Evolutionary conservation across 768 basidiomycete species (phyloP).

Genomic region (Suillus brevipes): DNA sequence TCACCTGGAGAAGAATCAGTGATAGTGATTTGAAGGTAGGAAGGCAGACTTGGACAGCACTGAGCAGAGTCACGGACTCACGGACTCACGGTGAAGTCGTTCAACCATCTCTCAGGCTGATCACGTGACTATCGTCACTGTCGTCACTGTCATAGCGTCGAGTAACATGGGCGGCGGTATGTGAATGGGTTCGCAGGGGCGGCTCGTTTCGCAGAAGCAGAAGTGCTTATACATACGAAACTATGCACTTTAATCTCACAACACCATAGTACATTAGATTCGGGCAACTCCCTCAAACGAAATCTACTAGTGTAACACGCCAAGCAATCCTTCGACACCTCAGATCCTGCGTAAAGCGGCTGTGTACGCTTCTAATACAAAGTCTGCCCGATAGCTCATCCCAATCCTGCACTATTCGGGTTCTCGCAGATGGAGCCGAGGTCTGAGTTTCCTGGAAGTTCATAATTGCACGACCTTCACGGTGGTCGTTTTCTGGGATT

Average conservation of each 20-base stretch:
- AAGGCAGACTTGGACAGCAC: too few species aligned
- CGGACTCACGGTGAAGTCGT: too few species aligned
- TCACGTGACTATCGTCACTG: too few species aligned
- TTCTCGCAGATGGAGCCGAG: background rate
- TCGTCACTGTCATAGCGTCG: too few species aligned
- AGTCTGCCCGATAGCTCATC: constrained; percentile 31
- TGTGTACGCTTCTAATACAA: constrained; percentile 25
- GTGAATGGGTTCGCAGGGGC: too few species aligned
- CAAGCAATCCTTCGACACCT: constrained; percentile 25
- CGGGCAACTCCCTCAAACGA: background rate
- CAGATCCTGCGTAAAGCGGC: constrained; percentile 23
- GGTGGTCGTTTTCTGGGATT: constrained; percentile 9
- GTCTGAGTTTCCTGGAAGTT: constrained; percentile 22
- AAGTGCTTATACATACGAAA: background rate
- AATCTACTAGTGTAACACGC: constrained; percentile 20
- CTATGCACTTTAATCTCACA: background rate
- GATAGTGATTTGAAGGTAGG: background rate
- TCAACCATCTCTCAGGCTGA: too few species aligned
- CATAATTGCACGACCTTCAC: constrained; percentile 21
- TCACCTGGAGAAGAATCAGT: background rate
- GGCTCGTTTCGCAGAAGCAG: too few species aligned
- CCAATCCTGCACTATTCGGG: constrained; percentile 30
- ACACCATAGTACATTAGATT: background rate
- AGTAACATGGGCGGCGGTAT: too few species aligned
- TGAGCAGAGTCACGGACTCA: too few species aligned